Evolutionary conservation across 305 asterid species (phyloP).

Genomic region (Rubia balearica): DNA sequence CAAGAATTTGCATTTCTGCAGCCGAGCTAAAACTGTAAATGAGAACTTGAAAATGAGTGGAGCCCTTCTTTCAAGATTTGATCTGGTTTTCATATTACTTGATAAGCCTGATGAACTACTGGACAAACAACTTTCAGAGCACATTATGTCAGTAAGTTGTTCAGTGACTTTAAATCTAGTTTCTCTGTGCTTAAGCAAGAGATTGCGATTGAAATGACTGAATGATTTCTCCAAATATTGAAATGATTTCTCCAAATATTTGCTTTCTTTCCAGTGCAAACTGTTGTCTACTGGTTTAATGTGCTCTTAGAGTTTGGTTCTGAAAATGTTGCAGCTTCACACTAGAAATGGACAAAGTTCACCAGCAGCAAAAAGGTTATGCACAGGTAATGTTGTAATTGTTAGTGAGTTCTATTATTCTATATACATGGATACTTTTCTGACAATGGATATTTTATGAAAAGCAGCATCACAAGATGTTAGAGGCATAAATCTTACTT

Average conservation of each 20-base stretch:
- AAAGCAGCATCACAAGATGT: conserved; percentile 48
- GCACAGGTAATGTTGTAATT: conserved; percentile 43
- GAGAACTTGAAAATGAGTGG: conserved; percentile 95
- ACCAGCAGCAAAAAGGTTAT: conserved; percentile 57
- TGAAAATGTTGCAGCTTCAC: conserved; percentile 57
- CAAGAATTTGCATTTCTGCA: conserved; percentile 28
- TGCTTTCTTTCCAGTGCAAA: neutral
- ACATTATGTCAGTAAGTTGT: conserved; percentile 95
- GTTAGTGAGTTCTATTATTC: neutral
- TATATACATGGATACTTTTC: neutral
- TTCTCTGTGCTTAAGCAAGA: conserved; percentile 18
- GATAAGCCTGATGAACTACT: conserved; percentile 92
- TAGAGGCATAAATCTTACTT: conserved; percentile 38
- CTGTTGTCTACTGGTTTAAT: neutral
- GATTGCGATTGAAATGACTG: neutral
- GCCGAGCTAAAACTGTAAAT: conserved; percentile 98
- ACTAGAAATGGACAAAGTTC: conserved; percentile 60
- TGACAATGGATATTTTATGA: conserved; percentile 14
- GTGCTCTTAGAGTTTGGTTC: neutral
- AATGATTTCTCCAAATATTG: conserved; percentile 1
- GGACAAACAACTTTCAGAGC: conserved; percentile 94
- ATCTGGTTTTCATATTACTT: conserved; percentile 95
- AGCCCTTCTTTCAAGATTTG: conserved; percentile 93
- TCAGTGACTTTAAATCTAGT: conserved; percentile 13
- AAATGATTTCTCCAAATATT: neutral